A percentile compares a stretch with the other conserved stretches of the same genome.
phyloP scores from a whole-genome alignment of 2,329 filamentous ascomycete genomes.

The Niveomyces coronatus region DNA sequence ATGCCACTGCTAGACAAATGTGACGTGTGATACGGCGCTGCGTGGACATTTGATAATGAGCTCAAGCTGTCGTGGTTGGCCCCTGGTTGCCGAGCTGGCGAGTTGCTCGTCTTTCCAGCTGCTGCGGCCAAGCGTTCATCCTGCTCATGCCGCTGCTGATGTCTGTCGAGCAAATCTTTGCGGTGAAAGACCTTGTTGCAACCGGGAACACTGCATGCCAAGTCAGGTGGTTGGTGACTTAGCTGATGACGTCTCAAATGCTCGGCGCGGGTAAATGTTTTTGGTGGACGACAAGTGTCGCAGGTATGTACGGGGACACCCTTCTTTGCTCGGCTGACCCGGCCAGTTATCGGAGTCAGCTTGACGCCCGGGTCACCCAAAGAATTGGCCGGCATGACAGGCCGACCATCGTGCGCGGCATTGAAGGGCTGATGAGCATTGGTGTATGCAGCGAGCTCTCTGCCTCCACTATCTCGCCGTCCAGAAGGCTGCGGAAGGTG shows the following conservation, averaged over 20 bases:
- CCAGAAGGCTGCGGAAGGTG: not conserved
- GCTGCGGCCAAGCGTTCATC: slow-evolving; percentile 19
- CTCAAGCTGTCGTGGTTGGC: slow-evolving; percentile 12
- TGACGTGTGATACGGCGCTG: slow-evolving; percentile 8
- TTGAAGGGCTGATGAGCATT: slow-evolving; percentile 7
- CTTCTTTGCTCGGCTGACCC: slow-evolving; percentile 49
- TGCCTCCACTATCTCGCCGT: slow-evolving; percentile 3
- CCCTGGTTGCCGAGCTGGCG: not conserved
- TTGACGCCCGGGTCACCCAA: slow-evolving; percentile 33
- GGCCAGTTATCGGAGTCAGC: slow-evolving; percentile 45
- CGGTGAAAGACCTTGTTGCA: slow-evolving; percentile 50
- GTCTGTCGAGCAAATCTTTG: slow-evolving; percentile 48
- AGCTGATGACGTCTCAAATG: slow-evolving; percentile 54
- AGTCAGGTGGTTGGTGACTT: slow-evolving; percentile 45
- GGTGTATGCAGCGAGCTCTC: slow-evolving; percentile 3
- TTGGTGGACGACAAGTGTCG: slow-evolving; percentile 39
- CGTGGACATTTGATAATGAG: slow-evolving; percentile 13
- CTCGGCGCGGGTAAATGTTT: slow-evolving; percentile 53
- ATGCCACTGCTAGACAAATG: slow-evolving; percentile 5
- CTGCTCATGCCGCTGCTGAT: slow-evolving; percentile 35
- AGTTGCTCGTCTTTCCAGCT: not conserved
- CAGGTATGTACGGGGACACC: slow-evolving; percentile 48
- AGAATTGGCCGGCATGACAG: slow-evolving; percentile 24
- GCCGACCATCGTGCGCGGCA: slow-evolving; percentile 23
- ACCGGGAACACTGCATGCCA: slow-evolving; percentile 39